These are phyloP conservation scores for Exobasidium cylindrosporum DNA, from an alignment of 1,284 basidiomycete species.

Conservation along the genomic window DNA sequence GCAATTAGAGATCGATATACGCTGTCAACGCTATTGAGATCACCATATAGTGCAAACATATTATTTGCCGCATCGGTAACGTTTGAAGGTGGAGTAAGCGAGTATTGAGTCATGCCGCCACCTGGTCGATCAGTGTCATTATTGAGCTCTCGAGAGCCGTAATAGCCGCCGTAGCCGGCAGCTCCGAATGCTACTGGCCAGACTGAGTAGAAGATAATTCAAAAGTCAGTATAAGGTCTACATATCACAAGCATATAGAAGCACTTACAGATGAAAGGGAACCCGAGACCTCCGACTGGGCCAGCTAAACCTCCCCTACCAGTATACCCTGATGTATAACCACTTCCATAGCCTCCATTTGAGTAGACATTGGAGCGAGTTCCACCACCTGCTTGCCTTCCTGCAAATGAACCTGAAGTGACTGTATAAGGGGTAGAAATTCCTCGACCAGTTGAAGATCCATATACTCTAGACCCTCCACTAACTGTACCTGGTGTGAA, in stretches of 20 bases:
- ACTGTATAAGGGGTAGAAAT: slow-evolving; percentile 11
- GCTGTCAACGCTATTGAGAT: slow-evolving; percentile 7
- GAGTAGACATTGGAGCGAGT: slow-evolving; percentile 7
- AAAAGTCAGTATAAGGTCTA: too few relatives aligned
- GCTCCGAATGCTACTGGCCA: slow-evolving; percentile 15
- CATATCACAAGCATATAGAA: too few relatives aligned
- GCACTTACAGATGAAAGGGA: slow-evolving; percentile 16
- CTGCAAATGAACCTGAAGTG: slow-evolving; percentile 12
- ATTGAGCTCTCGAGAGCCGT: neutral
- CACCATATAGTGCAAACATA: slow-evolving; percentile 9
- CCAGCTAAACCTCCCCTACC: slow-evolving; percentile 9
- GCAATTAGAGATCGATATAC: neutral
- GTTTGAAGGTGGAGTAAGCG: neutral
- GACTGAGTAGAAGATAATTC: too few relatives aligned
- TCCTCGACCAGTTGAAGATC: neutral
- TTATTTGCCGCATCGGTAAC: slow-evolving; percentile 2
- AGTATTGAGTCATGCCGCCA: slow-evolving; percentile 7
- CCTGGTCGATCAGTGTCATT: slow-evolving; percentile 13
- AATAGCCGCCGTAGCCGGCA: slow-evolving; percentile 12
- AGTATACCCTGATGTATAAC: slow-evolving; percentile 9
- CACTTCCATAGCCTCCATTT: slow-evolving; percentile 9
- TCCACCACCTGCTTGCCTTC: slow-evolving; percentile 13
- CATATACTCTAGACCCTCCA: slow-evolving; percentile 6
- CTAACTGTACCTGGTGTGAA: slow-evolving; percentile 14
- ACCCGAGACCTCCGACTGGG: slow-evolving; percentile 12